These are phyloP conservation scores for Ophiocordyceps sinensis DNA, from an alignment of 2,329 filamentous ascomycete species.

Conservation along the genomic window DNA sequence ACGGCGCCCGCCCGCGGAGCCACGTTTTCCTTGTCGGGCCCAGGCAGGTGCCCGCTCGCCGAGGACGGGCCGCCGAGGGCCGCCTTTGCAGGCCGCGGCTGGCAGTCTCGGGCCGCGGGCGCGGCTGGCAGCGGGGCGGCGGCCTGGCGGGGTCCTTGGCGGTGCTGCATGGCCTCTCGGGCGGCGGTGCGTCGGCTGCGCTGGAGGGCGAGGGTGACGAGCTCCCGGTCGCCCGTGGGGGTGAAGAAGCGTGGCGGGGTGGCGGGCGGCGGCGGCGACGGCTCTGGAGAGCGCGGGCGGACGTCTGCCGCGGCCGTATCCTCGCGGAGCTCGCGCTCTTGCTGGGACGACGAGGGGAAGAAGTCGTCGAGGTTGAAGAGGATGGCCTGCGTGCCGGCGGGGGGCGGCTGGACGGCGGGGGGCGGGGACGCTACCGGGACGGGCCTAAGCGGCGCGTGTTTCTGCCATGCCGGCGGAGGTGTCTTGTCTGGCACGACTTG, in stretches of 20 bases:
- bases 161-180: constrained; percentile 13
- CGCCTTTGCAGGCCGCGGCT: constrained; percentile 2
- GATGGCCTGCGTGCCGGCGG: constrained; percentile 37
- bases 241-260: constrained; percentile 20
- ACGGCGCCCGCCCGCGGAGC: constrained; percentile 1
- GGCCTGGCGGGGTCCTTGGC: neutral
- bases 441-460: no score
- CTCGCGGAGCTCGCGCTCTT: constrained; percentile 36
- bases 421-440: neutral
- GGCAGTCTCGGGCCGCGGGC: neutral
- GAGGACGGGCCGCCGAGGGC: no score
- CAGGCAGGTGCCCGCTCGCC: no score
- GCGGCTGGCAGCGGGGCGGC: neutral
- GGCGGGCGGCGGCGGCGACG: constrained; percentile 1
- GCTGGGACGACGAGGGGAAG: constrained; percentile 41
- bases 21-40: constrained; percentile 12
- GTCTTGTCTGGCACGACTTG: neutral
- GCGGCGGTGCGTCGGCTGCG: constrained; percentile 20
- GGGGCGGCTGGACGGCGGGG: constrained; percentile 10
- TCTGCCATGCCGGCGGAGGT: neutral
- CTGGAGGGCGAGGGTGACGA: constrained; percentile 18
- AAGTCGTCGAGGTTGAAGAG: constrained; percentile 37
- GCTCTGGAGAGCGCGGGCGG: neutral
- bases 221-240: constrained; percentile 19
- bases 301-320: constrained; percentile 4